These are phyloP conservation scores for Penicillium fimorum DNA, from an alignment of 495 filamentous ascomycete species.

Conservation along the genomic window DNA sequence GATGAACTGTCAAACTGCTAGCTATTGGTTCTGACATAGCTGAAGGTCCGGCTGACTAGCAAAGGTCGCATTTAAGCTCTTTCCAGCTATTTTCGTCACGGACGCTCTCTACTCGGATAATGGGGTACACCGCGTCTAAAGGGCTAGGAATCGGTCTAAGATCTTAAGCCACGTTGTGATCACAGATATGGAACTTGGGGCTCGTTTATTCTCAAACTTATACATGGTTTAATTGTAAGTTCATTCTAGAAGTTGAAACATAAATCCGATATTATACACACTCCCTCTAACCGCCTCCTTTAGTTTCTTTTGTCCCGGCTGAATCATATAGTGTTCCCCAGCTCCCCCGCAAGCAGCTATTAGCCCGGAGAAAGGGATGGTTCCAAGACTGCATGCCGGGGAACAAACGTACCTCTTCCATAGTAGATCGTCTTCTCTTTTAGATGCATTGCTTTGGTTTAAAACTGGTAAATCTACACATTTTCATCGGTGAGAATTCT, in stretches of 20 bases:
- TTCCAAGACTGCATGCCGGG: conserved; percentile 28
- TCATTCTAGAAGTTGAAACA: not conserved
- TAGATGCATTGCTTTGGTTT: conserved; percentile 4
- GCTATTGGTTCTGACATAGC: conserved; percentile 21
- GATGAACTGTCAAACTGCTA: conserved; percentile 29
- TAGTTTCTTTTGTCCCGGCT: not conserved
- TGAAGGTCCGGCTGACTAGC: conserved; percentile 27
- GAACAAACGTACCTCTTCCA: conserved; percentile 22
- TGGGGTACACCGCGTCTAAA: conserved; percentile 10
- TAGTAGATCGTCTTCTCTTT: conserved; percentile 13
- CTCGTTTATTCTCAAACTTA: not conserved
- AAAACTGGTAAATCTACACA: conserved; percentile 2
- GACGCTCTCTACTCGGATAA: conserved; percentile 5
- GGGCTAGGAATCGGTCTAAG: conserved; percentile 5
- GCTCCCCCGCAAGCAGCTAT: conserved; percentile 18
- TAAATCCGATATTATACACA: not conserved
- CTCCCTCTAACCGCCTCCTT: conserved; percentile 4
- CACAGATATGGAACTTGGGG: not conserved
- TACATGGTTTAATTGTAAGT: not conserved
- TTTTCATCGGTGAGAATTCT: not conserved
- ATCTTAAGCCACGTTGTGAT: conserved; percentile 14
- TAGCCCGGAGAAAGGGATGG: conserved; percentile 25
- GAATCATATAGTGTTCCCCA: not conserved
- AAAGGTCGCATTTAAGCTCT: conserved; percentile 25
- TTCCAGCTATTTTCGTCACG: conserved; percentile 31